Base-by-base conservation (phyloP, 2,329 filamentous ascomycete species). In the Huntiella abstrusa region DNA sequence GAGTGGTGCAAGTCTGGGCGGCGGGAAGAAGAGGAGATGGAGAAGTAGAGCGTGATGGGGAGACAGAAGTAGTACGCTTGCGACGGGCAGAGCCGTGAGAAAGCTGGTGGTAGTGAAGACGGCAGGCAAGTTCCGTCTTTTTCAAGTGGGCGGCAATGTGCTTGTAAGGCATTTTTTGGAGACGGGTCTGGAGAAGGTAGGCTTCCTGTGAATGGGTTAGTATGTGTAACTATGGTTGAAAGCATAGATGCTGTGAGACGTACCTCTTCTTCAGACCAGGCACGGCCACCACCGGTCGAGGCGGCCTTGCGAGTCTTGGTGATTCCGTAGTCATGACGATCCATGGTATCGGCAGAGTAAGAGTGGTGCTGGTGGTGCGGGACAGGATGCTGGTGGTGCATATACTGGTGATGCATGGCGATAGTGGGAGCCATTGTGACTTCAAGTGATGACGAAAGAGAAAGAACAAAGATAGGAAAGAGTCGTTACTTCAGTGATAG, bases 91-190 rank as follows among this genome's bases (percentile, higher is more conserved):
- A 83, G 49, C 82, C 82, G 59, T 86, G 83, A 52, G 80, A 85
- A 52, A 91, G 71, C 58, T 91, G 83, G 57, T 92, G 83, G 59
- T 84, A 88, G 62, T 91, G 84, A 52, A 92, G 72, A 52, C 84
- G 83, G 64, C 83, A 92, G 41, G 83, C 83, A 50, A 91, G 69
- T 64, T 91, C 83, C 1, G 83, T 91, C 68, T 91, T 92, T 64
- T 86, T 84, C 54, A 91, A 66, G 55, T 87, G 80, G 49, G 79
- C 75, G 49, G 83, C 83, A 58, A 91, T 91, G 59, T 88, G 82
- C 69, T 88, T 91, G 64, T 91, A 91, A 1, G 83, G 83, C 77
- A 88, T 85, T 64, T 88, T 88, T 57, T 87, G 81, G 56, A 83
- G 73, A 49, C 83, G 80, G 51, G 81, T 87, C 62, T 86, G 81